Base-by-base conservation (phyloP, 371 early-diverging fungal genomes). In the Fennellomyces sp. region DNA sequence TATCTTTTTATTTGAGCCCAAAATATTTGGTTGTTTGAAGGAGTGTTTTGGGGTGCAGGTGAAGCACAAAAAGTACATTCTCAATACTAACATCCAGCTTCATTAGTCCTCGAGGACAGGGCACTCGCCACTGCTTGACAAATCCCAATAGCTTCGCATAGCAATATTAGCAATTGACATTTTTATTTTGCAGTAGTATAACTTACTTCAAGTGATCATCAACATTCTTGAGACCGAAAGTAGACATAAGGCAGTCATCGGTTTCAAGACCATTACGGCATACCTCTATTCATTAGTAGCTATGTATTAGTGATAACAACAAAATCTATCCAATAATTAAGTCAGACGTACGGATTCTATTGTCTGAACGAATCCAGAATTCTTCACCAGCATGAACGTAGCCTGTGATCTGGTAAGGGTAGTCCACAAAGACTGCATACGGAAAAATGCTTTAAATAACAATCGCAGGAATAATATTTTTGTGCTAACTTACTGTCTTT, bases 381-480 rank as follows among this genome's bases (percentile, higher is more conserved):
- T 65, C 65, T 7, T 54, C 33, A 19, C 65, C 65, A n/a, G 60
- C 49, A 36, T 65, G 65, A 25, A 60, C 42, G 35, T 35, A 65
- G 25, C 56, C 60, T 49, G 45, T 23, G 21, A 29, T 47, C 23
- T 36, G 27, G 13, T 60, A 52, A 13, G 65, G 56, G 11, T 56
- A 19, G 25, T 65, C 61, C 47, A 61, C 51, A 21, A 65, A 60
- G 28, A 65, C 65, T 65, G 36, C n/a, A n/a, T n/a, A n/a, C n/a
- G n/a, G n/a, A n/a, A n/a, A n/a, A n/a, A n/a, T n/a, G n/a, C n/a
- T n/a, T n/a, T n/a, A 30, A 28, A 17, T 39, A 23, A 17, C n/a
- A n/a, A n/a, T n/a, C n/a, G n/a, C n/a, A n/a, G n/a, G n/a, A n/a
- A n/a, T n/a, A n/a, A 15, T 39, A 5, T 1, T 7, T 38, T 39